Evolutionary conservation across 2,329 filamentous ascomycete genomes (phyloP), one percentile per base, ranked within the genome.

Genomic region (Cordyceps pruinosa): DNA sequence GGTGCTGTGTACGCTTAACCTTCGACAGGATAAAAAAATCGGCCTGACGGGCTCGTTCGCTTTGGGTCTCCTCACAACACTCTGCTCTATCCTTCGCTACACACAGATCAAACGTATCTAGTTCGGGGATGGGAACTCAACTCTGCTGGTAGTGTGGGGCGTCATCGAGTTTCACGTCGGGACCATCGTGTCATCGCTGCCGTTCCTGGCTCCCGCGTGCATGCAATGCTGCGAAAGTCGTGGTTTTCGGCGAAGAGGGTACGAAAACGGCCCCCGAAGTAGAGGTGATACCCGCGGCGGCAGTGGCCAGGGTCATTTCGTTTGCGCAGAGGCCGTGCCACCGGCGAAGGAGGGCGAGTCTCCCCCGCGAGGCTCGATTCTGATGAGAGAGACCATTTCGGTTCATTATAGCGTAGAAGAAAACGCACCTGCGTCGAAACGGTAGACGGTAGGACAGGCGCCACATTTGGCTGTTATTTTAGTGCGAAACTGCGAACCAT

Each of bases 81-180:
- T 82, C 8, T 82, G 79, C 63, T 81, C 78, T 3, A 72, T 82
- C 56, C 65, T 82, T 55, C 73, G 80, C 13, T 76, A 81, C 58
- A 67, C 72, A 0, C 77, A 82, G 61, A 82, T 82, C 59, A 66
- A 75, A 59, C 68, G 73, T 0, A 78, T 82, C 39, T 75, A 77
- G 17, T 67, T 69, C 13, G 77, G 76, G 2, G 77, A 81, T 37
- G 77, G 79, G 9, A 79, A 81, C 61, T 81, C 79, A 0, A 82
- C 80, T 5, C 78, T 80, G 75, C 69, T 83, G 12, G 72, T 83
- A 1, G 67, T 82, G 0, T 83, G 79, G 79, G 80, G 80, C 5
- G 77, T 75, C 2, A 77, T 83, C 56, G 80, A 83, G 63, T 79
- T 82, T 66, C 82, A 82, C 60, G 74, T 82, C 30, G 79, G 80